phyloP scores from a whole-genome alignment of 306 rosid genomes.

The Casuarina cunninghamiana region DNA sequence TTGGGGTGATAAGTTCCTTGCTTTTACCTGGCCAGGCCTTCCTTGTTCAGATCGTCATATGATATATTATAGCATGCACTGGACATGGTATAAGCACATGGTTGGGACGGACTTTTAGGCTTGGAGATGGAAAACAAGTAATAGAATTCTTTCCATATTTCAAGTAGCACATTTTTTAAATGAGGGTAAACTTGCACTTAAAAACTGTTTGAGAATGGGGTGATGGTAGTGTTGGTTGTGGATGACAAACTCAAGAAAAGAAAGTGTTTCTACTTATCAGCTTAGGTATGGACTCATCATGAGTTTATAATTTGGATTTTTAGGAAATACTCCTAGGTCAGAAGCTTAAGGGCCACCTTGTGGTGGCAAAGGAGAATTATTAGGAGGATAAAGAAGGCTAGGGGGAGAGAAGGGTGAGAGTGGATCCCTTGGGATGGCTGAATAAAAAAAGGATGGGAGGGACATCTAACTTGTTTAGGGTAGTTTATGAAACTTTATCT shows the following conservation, averaged over 20 bases:
- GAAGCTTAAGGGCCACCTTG: neutral
- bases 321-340: neutral
- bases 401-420: neutral
- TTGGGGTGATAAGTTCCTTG: no score
- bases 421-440: neutral
- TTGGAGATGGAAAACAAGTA: neutral
- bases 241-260: neutral
- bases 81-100: no score
- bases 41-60: no score
- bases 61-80: no score
- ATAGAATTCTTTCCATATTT: neutral
- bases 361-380: neutral
- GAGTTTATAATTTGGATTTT: neutral
- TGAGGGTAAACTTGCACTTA: neutral
- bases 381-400: neutral
- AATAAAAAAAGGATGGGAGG: neutral
- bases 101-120: neutral
- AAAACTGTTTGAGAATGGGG: neutral
- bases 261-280: no score
- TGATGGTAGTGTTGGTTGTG: neutral
- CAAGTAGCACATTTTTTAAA: neutral
- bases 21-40: no score
- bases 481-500: neutral
- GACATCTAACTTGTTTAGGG: neutral
- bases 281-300: neutral